phyloP scores from a whole-genome alignment of 139 green algal genomes.

The Coccomyxa sp. region DNA sequence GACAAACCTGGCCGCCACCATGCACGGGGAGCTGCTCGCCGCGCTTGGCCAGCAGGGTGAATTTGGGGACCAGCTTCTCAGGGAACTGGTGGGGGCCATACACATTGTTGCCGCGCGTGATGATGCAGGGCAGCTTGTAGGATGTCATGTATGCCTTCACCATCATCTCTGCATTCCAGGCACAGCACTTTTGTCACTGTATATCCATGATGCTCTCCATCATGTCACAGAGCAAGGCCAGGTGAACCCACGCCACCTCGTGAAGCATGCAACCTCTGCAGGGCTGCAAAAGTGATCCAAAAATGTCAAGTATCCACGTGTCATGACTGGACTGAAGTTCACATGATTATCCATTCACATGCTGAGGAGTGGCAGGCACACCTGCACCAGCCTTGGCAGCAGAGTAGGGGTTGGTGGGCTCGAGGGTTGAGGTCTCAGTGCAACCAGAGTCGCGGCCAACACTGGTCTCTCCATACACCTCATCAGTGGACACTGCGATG shows the following conservation, averaged over 20 bases:
- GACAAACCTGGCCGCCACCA: constrained; percentile 21
- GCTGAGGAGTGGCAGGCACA: background rate
- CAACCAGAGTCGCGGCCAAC: constrained; percentile 32
- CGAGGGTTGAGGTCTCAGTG: constrained; percentile 72
- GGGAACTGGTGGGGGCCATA: constrained; percentile 96
- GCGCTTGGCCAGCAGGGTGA: constrained; percentile 63
- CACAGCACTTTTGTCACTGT: no score
- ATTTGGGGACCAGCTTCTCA: constrained; percentile 91
- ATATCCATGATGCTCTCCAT: no score
- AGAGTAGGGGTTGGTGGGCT: constrained; percentile 99
- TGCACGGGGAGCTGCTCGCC: constrained; percentile 71
- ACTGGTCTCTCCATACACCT: constrained; percentile 36
- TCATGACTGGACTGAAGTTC: no score
- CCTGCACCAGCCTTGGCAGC: constrained; percentile 92
- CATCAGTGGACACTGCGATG: constrained; percentile 89
- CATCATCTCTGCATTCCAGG: constrained; percentile 83
- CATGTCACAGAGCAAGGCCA: no score
- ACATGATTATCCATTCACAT: no score
- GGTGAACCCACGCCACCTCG: no score
- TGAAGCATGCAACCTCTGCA: no score
- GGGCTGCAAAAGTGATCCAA: no score
- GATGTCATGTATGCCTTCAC: constrained; percentile 81
- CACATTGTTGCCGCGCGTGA: constrained; percentile 98
- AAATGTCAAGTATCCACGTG: no score
- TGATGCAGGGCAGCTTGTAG: constrained; percentile 88